Evolutionary conservation across 495 filamentous ascomycete species (phyloP).

Genomic region (Aspergillus affinis): DNA sequence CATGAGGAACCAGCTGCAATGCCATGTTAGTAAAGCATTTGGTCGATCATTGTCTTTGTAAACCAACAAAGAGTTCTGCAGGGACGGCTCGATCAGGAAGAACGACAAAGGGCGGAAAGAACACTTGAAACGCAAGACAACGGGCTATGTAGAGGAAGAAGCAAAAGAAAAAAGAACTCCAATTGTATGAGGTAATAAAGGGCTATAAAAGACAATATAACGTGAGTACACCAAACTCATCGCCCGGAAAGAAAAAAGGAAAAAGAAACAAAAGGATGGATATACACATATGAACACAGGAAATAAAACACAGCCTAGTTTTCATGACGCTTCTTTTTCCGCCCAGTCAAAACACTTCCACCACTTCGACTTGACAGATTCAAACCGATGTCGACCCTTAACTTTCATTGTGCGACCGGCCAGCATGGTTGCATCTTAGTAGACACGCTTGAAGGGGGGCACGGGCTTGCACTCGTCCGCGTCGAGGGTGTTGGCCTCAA

Average conservation of each 20-base stretch:
- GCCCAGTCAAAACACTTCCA: neutral
- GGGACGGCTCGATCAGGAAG: neutral
- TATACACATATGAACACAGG: conserved; percentile 49
- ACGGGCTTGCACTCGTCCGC: conserved; percentile 87
- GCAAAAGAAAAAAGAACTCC: conserved; percentile 26
- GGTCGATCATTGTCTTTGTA: neutral
- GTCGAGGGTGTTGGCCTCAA: conserved; percentile 77
- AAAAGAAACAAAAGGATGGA: conserved; percentile 46
- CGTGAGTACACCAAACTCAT: conserved; percentile 46
- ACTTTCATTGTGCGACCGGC: neutral
- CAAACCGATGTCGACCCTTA: neutral
- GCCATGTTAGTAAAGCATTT: neutral
- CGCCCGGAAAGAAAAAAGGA: conserved; percentile 45
- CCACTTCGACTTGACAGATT: conserved; percentile 2
- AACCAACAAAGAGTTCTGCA: neutral
- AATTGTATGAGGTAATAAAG: conserved; percentile 36
- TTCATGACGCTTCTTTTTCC: conserved; percentile 35
- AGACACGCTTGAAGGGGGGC: conserved; percentile 83
- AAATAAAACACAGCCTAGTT: conserved; percentile 39
- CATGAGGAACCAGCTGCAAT: neutral
- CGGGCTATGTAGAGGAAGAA: neutral
- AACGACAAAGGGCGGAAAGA: neutral
- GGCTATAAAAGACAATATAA: conserved; percentile 41
- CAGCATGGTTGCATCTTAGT: conserved; percentile 44
- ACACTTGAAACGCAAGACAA: neutral